A percentile compares a stretch with the other conserved stretches of the same genome.
These are phyloP conservation scores for Litsea cubeba DNA, from an alignment of 164 flowering plant genomes.

Conservation along the genomic window DNA sequence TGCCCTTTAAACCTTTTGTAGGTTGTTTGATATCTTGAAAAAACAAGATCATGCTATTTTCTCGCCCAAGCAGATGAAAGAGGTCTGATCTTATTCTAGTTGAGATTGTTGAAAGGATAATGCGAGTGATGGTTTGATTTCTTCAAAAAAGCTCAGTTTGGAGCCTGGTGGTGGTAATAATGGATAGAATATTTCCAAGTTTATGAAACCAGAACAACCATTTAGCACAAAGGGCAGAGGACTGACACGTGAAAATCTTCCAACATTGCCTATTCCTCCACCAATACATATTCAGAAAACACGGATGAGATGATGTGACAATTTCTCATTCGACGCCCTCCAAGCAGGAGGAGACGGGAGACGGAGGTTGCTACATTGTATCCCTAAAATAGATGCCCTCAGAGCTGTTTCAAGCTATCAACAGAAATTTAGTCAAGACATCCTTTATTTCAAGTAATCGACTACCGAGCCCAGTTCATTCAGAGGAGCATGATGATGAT, in stretches of 20 bases:
- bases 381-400: slow-evolving; percentile 75
- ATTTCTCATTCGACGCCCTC: slow-evolving; percentile 22
- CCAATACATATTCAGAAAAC: slow-evolving; percentile 16
- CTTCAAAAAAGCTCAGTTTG: slow-evolving; percentile 18
- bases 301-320: slow-evolving; percentile 22
- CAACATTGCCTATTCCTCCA: neutral
- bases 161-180: no score
- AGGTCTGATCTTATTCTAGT: slow-evolving; percentile 39
- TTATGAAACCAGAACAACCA: slow-evolving; percentile 21
- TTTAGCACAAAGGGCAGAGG: slow-evolving; percentile 33
- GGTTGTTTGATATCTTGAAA: slow-evolving; percentile 51
- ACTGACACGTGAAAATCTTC: slow-evolving; percentile 63
- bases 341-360: slow-evolving; percentile 20
- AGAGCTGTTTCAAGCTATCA: slow-evolving; percentile 84
- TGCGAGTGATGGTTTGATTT: slow-evolving; percentile 16
- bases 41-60: slow-evolving; percentile 38
- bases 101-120: slow-evolving; percentile 12
- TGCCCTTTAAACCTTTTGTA: slow-evolving; percentile 21
- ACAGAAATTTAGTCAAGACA: slow-evolving; percentile 64
- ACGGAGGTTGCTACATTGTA: slow-evolving; percentile 26
- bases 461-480: slow-evolving; percentile 98
- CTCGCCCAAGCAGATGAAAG: slow-evolving; percentile 50
- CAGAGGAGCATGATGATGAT: slow-evolving; percentile 61
- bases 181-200: slow-evolving; percentile 18
- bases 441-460: slow-evolving; percentile 35